Conservation (phyloP, 352 stramenopile species). For the Pythium sukuiense region DNA sequence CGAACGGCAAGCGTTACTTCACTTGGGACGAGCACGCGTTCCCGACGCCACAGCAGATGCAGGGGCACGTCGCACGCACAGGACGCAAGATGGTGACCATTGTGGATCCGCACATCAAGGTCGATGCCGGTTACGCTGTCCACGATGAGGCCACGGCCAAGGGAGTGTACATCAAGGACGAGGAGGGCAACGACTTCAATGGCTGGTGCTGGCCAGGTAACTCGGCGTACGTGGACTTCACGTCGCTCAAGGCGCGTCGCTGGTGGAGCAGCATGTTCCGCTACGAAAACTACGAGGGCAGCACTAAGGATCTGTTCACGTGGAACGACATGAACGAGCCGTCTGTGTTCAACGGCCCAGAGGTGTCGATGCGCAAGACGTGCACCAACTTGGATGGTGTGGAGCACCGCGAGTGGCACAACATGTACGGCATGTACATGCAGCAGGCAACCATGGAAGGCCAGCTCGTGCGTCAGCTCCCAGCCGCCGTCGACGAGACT, state of each 20-base stretch:
- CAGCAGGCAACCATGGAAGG: slow-evolving; percentile 96
- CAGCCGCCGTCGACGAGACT: slow-evolving; percentile 22
- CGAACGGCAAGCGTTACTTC: slow-evolving; percentile 97
- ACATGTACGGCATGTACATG: slow-evolving; percentile 99
- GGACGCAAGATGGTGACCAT: slow-evolving; percentile 99
- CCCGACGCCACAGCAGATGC: slow-evolving; percentile 94
- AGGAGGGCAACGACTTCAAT: slow-evolving; percentile 96
- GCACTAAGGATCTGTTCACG: slow-evolving; percentile 93
- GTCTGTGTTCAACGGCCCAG: slow-evolving; percentile 98
- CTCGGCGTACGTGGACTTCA: slow-evolving; percentile 99
- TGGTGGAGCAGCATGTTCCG: slow-evolving; percentile 98
- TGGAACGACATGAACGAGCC: slow-evolving; percentile 99
- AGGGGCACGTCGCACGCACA: slow-evolving; percentile 87
- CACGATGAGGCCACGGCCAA: slow-evolving; percentile 76
- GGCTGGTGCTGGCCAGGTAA: slow-evolving; percentile 99
- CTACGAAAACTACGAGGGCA: slow-evolving; percentile 94
- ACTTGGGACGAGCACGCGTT: slow-evolving; percentile 98
- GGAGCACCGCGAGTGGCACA: slow-evolving; percentile 99
- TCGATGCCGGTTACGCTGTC: slow-evolving; percentile 95
- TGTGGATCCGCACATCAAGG: slow-evolving; percentile 99
- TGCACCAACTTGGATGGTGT: slow-evolving; percentile 89
- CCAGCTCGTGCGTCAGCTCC: slow-evolving; percentile 74
- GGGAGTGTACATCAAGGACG: slow-evolving; percentile 97
- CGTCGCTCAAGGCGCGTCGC: slow-evolving; percentile 84
- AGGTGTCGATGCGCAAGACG: slow-evolving; percentile 98